Percentiles rank a stretch among this genome's conserved stretches.
Conservation (phyloP, 1,284 basidiomycete species). For the Ceratobasidium sp. region DNA sequence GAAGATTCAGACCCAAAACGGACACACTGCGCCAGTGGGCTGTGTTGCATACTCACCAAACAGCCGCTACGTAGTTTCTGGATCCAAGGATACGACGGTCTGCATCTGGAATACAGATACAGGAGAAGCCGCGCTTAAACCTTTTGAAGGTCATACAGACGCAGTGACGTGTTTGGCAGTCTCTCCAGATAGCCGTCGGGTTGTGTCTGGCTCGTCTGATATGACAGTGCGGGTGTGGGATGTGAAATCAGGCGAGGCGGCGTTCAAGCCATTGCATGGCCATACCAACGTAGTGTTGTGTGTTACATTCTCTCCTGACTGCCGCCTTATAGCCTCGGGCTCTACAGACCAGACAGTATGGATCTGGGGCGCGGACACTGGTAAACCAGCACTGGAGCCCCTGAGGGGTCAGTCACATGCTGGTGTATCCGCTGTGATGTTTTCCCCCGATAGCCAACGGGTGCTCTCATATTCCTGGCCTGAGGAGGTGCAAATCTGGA, state of each 20-base stretch:
- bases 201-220: constrained; percentile 26
- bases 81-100: constrained; percentile 13
- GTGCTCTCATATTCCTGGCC: constrained; percentile 21
- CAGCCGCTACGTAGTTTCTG: no score
- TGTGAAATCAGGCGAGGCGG: constrained; percentile 6
- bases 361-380: constrained; percentile 30
- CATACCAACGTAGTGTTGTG: constrained; percentile 26
- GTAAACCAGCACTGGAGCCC: background rate
- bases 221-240: constrained; percentile 40
- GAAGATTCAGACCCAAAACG: no score
- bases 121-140: background rate
- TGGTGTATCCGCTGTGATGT: background rate
- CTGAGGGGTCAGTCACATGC: background rate
- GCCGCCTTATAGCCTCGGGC: constrained; percentile 25
- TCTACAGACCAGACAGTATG: constrained; percentile 22
- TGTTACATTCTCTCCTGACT: constrained; percentile 36
- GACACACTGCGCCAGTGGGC: no score
- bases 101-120: constrained; percentile 37
- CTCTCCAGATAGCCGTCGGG: constrained; percentile 17
- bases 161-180: background rate
- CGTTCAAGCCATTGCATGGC: constrained; percentile 14
- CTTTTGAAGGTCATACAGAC: background rate
- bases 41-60: no score
- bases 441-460: constrained; percentile 31
- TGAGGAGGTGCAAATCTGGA: constrained; percentile 24